A percentile compares a stretch with the other conserved stretches of the same genome.
Conservation (phyloP, 768 basidiomycete species). For the Boletus rubropictus region DNA sequence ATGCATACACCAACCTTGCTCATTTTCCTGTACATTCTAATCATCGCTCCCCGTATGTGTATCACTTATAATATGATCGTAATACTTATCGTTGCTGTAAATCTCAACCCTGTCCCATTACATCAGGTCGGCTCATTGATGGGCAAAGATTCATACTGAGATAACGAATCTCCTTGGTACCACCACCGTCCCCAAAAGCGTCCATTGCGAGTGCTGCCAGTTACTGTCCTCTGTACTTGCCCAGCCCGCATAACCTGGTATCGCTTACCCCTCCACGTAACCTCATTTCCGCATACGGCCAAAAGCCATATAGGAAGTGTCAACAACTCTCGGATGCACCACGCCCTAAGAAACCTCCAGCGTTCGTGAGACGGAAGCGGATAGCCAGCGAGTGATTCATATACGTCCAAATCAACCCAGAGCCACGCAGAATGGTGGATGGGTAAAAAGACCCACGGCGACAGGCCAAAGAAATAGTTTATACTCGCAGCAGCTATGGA, state of each 20-base stretch:
- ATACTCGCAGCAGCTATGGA: slow-evolving; percentile 55
- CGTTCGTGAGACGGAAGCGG: slow-evolving; percentile 45
- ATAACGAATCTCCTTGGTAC: slow-evolving; percentile 9
- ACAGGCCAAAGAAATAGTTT: slow-evolving; percentile 44
- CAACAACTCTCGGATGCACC: slow-evolving; percentile 72
- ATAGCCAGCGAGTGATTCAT: slow-evolving; percentile 67
- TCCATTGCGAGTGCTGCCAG: slow-evolving; percentile 8
- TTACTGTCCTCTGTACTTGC: slow-evolving; percentile 42
- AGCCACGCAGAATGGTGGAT: slow-evolving; percentile 69
- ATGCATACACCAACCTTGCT: slow-evolving; percentile 26
- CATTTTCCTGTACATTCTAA: slow-evolving; percentile 34
- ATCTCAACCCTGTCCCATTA: slow-evolving; percentile 17
- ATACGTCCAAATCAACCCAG: slow-evolving; percentile 76
- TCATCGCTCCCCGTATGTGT: slow-evolving; percentile 27
- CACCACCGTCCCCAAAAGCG: slow-evolving; percentile 27
- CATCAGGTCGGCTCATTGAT: slow-evolving; percentile 18
- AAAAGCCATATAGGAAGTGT: slow-evolving; percentile 85
- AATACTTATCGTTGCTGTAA: slow-evolving; percentile 28
- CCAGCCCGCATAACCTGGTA: slow-evolving; percentile 77
- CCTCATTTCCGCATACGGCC: slow-evolving; percentile 75
- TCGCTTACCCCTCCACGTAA: slow-evolving; percentile 79
- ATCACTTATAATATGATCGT: slow-evolving; percentile 30
- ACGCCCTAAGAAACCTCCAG: slow-evolving; percentile 66
- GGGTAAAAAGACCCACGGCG: slow-evolving; percentile 48
- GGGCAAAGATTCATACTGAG: slow-evolving; percentile 15